Percentiles rank a stretch among this genome's conserved stretches.
phyloP scores from a whole-genome alignment of 257 asterid species.

The Vinca minor region DNA sequence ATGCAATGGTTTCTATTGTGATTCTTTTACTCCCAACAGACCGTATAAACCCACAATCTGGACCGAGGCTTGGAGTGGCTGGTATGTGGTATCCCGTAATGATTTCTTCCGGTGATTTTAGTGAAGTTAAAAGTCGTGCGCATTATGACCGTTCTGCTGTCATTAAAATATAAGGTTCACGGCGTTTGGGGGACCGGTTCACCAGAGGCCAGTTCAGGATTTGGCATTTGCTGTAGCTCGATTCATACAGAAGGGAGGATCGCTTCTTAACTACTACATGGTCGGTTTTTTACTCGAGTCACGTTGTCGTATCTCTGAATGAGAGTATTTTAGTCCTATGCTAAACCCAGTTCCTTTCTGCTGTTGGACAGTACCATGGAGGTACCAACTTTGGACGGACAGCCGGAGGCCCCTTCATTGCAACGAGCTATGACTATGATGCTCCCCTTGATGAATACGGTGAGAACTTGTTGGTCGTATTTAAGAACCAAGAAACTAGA shows the following conservation, averaged over 20 bases:
- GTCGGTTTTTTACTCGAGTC: constrained; percentile 42
- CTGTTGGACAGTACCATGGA: constrained; percentile 24
- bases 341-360: constrained; percentile 4
- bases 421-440: constrained; percentile 14
- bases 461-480: constrained; percentile 11
- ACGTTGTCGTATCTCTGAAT: neutral
- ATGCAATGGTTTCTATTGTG: constrained; percentile 93
- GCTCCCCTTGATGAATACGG: constrained; percentile 32
- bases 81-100: constrained; percentile 28
- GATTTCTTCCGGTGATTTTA: neutral
- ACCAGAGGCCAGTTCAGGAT: constrained; percentile 82
- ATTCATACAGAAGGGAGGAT: constrained; percentile 86
- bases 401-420: constrained; percentile 11
- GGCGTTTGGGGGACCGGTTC: constrained; percentile 65
- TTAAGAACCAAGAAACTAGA: neutral
- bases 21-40: constrained; percentile 67
- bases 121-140: constrained; percentile 1
- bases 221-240: constrained; percentile 92
- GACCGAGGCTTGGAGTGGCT: constrained; percentile 99
- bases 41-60: constrained; percentile 84
- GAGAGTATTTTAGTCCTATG: neutral
- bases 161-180: constrained; percentile 67
- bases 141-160: constrained; percentile 10
- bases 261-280: constrained; percentile 88
- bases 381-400: constrained; percentile 16